Conservation (phyloP, 768 basidiomycete species). For the Tulasnella calospora region DNA sequence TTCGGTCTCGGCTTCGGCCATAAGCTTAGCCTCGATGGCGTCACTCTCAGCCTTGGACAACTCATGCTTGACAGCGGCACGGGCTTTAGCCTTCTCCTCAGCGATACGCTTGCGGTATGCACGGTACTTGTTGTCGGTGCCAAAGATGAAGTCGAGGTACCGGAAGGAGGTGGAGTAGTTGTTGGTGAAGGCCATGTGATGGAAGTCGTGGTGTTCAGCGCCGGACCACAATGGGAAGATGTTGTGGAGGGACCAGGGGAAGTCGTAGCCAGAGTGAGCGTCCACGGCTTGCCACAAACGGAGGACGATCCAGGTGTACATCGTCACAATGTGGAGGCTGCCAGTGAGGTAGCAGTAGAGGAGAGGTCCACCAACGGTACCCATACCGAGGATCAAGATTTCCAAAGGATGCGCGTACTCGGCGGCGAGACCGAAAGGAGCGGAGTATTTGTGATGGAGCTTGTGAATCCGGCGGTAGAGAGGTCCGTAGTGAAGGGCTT, state of each 20-base stretch:
- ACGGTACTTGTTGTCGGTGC: conserved; percentile 86
- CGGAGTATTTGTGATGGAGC: conserved; percentile 94
- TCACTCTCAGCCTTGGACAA: conserved; percentile 48
- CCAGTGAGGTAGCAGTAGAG: conserved; percentile 73
- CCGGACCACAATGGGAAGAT: conserved; percentile 95
- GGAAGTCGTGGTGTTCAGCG: conserved; percentile 97
- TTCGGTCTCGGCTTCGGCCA: conserved; percentile 68
- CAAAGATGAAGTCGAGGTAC: conserved; percentile 85
- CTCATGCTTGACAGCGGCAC: conserved; percentile 28
- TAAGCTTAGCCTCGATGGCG: conserved; percentile 55
- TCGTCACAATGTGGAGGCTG: conserved; percentile 84
- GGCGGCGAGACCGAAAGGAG: conserved; percentile 94
- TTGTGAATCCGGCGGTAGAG: conserved; percentile 94
- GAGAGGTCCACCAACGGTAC: conserved; percentile 78
- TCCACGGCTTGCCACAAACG: conserved; percentile 97
- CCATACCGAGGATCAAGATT: conserved; percentile 78
- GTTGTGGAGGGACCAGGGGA: conserved; percentile 95
- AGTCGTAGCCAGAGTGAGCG: conserved; percentile 95
- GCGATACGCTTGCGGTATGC: conserved; percentile 66
- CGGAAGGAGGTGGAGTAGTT: conserved; percentile 93
- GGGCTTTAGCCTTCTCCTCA: conserved; percentile 41
- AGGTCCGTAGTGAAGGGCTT: conserved; percentile 75
- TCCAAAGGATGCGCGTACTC: conserved; percentile 98
- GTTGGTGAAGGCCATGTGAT: conserved; percentile 94
- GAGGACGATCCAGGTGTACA: conserved; percentile 90